Evolutionary conservation across 1,284 basidiomycete genomes (phyloP), one percentile per base, ranked within the genome.

Genomic region (Termitomyces sp.): DNA sequence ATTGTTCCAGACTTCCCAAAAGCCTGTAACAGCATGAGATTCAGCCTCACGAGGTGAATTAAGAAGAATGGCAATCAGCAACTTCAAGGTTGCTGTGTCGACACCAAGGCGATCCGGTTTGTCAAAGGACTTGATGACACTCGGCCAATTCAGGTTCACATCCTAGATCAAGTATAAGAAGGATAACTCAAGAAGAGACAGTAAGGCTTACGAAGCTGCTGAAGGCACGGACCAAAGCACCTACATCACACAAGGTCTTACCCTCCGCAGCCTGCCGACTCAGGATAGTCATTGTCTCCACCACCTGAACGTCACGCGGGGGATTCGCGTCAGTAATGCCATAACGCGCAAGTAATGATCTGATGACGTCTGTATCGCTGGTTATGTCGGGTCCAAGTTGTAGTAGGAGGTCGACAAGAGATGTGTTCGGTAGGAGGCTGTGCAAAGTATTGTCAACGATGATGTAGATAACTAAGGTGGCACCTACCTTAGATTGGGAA

Each of bases 1-100:
- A 68, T 97, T 95, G 31, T 79, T 79, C 96, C 96, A 98, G 1
- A 76, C 71, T 61, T 84, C 77, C 83, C 90, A 92, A 65, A 92
- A 92, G 15, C 89, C 90, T 4, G 80, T 81, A 10, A 92, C 88
- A 15, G 88, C 87, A 61, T 89, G 88, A 6, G 80, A 81, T 49
- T 88, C 84, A 13, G 75, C 77, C 51, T 90, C 85, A 24, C 83
- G 80, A 43, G 88, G 84, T 41, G 82, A 79, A 63, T 87, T 87
- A 56, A 89, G 76, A 21, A 92, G 78, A 50, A 91, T 84, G 46
- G 88, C 88, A 50, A 93, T 90, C 60, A 92, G 72, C 47, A 92
- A 77, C 68, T 90, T 92, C 58, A 93, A 68, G 0, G 88, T 92
- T 30, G 87, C 84, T 1, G 89, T 91, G 67, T 92, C 90, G 15